Conservation (phyloP, 192 early-diverging fungal genomes). For the Backusella liffmaniae region DNA sequence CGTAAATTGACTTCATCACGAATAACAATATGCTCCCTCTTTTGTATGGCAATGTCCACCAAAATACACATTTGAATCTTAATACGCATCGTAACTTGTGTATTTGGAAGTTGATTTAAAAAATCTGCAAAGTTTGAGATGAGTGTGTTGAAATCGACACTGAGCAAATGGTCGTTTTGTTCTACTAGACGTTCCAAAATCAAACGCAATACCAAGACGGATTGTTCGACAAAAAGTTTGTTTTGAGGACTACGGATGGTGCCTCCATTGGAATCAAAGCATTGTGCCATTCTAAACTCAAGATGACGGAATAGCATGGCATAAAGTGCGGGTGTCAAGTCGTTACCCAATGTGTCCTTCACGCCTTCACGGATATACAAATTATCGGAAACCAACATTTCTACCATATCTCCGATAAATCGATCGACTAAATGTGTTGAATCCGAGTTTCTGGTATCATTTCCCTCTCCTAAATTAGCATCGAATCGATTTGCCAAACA, state of each 20-base stretch:
- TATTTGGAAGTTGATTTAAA: conserved; percentile 55
- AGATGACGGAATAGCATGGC: conserved; percentile 58
- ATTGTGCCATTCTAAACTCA: conserved; percentile 52
- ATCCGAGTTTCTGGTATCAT: neutral
- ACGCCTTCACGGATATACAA: conserved; percentile 71
- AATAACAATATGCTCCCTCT: conserved; percentile 69
- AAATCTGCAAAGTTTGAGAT: conserved; percentile 65
- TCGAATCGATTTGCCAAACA: conserved; percentile 37
- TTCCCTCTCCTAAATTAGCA: neutral
- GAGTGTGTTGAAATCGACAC: conserved; percentile 66
- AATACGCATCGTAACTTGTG: conserved; percentile 54
- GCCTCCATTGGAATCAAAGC: conserved; percentile 62
- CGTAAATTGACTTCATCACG: conserved; percentile 67
- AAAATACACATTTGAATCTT: conserved; percentile 74
- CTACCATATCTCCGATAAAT: conserved; percentile 73
- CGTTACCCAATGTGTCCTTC: conserved; percentile 77
- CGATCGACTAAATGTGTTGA: conserved; percentile 51
- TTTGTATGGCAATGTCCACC: conserved; percentile 63
- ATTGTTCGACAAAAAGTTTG: conserved; percentile 69
- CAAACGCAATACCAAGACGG: conserved; percentile 64
- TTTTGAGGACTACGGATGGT: conserved; percentile 46
- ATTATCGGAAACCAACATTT: conserved; percentile 70
- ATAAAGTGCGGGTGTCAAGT: conserved; percentile 67
- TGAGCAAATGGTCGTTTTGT: conserved; percentile 48
- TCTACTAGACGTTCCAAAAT: conserved; percentile 66